Conservation (phyloP, 805 yeast genomes). For the Tetrapisispora fleetii region DNA sequence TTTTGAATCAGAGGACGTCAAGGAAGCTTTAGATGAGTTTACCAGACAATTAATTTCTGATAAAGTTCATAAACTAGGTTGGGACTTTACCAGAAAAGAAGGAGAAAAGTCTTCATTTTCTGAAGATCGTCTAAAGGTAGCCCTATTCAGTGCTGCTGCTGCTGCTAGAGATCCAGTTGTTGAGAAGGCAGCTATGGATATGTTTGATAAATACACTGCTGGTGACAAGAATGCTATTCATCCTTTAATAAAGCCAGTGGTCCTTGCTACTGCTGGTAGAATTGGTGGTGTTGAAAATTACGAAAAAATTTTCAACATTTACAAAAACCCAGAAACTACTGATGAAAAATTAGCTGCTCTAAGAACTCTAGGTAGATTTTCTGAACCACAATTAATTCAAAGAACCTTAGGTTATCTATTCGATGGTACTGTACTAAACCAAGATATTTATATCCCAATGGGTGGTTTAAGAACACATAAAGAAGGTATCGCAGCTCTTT, state of each 20-base stretch:
- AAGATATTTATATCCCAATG: constrained; percentile 73
- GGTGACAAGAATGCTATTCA: constrained; percentile 65
- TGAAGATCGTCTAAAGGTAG: constrained; percentile 56
- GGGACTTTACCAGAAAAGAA: constrained; percentile 44
- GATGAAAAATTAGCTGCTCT: constrained; percentile 67
- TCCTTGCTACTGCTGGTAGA: constrained; percentile 58
- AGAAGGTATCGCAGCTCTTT: constrained; percentile 58
- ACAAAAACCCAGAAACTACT: constrained; percentile 45
- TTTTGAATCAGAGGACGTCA: constrained; percentile 41
- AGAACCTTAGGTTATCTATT: constrained; percentile 48
- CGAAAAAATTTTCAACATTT: constrained; percentile 51
- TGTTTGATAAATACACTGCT: constrained; percentile 43
- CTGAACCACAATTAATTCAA: constrained; percentile 40
- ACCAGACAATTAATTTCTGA: constrained; percentile 18
- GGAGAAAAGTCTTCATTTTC: constrained; percentile 33
- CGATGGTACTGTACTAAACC: constrained; percentile 52
- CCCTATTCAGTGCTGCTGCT: constrained; percentile 53
- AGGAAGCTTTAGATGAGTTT: constrained; percentile 42
- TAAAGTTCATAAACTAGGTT: constrained; percentile 50
- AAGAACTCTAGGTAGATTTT: constrained; percentile 56
- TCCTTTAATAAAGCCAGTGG: constrained; percentile 60
- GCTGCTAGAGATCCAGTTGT: constrained; percentile 40
- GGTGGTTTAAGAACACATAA: constrained; percentile 55
- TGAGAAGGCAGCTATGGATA: constrained; percentile 36
- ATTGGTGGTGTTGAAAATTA: constrained; percentile 53